Percentiles rank a stretch among this genome's conserved stretches.
These are phyloP conservation scores for Alliaria petiolata DNA, from an alignment of 345 rosid genomes.

Conservation along the genomic window DNA sequence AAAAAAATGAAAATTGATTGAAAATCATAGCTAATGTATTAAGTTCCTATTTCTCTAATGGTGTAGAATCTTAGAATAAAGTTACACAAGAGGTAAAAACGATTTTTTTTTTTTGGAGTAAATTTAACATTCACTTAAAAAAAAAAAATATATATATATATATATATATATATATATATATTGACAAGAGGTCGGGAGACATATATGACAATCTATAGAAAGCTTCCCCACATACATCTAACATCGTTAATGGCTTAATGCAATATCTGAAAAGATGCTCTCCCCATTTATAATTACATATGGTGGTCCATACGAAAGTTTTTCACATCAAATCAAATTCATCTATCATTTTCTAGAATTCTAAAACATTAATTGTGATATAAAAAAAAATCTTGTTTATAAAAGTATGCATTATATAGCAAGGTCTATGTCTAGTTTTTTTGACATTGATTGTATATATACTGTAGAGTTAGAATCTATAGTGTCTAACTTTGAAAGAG, in stretches of 20 bases:
- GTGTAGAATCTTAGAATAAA: too few species aligned
- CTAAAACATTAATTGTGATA: background rate
- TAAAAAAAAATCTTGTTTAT: background rate
- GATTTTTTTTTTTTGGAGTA: too few species aligned
- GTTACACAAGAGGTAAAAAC: too few species aligned
- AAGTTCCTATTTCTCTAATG: too few species aligned
- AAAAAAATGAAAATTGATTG: too few species aligned
- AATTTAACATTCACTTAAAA: too few species aligned
- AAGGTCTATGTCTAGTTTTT: background rate
- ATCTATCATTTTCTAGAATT: background rate
- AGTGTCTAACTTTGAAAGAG: slow-evolving; percentile 6
- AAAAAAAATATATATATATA: too few species aligned
- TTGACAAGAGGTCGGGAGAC: slow-evolving; percentile 23
- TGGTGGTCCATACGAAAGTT: slow-evolving; percentile 9
- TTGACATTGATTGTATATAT: background rate
- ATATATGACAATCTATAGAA: slow-evolving; percentile 21
- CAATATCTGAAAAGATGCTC: slow-evolving; percentile 30
- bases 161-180: too few species aligned
- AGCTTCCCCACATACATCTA: slow-evolving; percentile 10
- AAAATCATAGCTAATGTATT: too few species aligned
- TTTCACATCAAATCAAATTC: background rate
- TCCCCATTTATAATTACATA: background rate
- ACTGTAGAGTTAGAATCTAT: background rate
- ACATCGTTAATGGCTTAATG: slow-evolving; percentile 25
- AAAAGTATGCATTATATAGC: background rate